phyloP scores from a whole-genome alignment of 129 eudicot genomes.

The Arctium lappa region DNA sequence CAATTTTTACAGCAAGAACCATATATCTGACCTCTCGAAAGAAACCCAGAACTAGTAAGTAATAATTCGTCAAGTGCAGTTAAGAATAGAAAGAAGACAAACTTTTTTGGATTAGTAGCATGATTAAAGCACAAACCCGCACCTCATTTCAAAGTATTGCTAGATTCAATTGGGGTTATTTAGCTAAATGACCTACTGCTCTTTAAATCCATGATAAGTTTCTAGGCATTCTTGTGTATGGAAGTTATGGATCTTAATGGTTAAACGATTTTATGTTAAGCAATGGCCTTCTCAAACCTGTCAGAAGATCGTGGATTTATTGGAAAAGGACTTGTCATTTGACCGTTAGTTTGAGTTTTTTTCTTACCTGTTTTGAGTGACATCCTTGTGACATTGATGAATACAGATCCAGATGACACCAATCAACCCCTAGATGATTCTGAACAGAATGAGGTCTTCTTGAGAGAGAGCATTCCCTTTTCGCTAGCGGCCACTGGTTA shows the following conservation, averaged over 20 bases:
- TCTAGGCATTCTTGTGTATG: neutral
- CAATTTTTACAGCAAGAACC: constrained; percentile 49
- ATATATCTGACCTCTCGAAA: constrained; percentile 43
- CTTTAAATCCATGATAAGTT: neutral
- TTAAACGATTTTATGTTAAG: too few species aligned
- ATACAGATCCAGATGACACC: constrained; percentile 39
- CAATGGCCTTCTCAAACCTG: neutral
- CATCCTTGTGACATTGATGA: neutral
- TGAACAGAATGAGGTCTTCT: constrained; percentile 64
- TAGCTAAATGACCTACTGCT: neutral
- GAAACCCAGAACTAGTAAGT: constrained; percentile 42
- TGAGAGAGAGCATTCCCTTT: constrained; percentile 67
- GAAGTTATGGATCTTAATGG: neutral
- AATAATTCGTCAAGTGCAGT: neutral
- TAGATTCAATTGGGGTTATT: too few species aligned
- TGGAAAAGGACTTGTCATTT: too few species aligned
- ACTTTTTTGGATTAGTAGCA: neutral
- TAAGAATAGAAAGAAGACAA: neutral
- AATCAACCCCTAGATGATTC: constrained; percentile 35
- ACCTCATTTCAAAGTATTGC: neutral
- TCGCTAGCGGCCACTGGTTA: constrained; percentile 80
- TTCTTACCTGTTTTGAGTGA: neutral
- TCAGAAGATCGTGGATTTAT: neutral
- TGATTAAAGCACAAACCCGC: neutral
- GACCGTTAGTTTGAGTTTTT: too few species aligned